Percentiles rank a stretch among this genome's conserved stretches.
These are phyloP conservation scores for Bertia moriformis DNA, from an alignment of 2,329 filamentous ascomycete species.

Conservation along the genomic window DNA sequence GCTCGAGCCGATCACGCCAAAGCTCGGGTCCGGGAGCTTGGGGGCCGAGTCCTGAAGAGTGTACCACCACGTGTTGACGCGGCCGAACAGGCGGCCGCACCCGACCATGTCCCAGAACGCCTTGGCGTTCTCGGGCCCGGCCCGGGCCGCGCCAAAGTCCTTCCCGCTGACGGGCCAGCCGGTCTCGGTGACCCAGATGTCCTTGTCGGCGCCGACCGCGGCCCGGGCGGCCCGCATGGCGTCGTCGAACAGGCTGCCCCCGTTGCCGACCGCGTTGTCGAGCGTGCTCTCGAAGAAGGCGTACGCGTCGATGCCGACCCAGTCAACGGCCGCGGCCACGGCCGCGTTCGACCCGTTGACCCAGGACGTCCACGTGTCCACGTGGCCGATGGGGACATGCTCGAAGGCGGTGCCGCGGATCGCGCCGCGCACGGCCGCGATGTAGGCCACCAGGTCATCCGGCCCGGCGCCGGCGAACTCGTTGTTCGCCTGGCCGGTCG, in stretches of 20 bases:
- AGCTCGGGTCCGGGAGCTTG: constrained; percentile 48
- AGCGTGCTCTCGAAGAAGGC: constrained; percentile 66
- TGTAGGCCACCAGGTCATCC: constrained; percentile 49
- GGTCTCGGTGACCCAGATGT: constrained; percentile 77
- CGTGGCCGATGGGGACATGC: constrained; percentile 57
- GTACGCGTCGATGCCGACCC: constrained; percentile 72
- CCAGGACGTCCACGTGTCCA: constrained; percentile 78
- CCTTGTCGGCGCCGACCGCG: constrained; percentile 44
- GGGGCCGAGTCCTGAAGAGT: constrained; percentile 54
- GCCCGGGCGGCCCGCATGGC: constrained; percentile 45
- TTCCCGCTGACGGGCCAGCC: constrained; percentile 69
- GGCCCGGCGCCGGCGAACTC: constrained; percentile 51
- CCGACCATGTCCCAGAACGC: constrained; percentile 69
- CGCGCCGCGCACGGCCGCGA: constrained; percentile 48
- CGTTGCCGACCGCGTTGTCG: constrained; percentile 50
- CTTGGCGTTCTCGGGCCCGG: constrained; percentile 55
- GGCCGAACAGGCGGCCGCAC: constrained; percentile 51
- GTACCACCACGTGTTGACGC: constrained; percentile 62
- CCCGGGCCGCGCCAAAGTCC: constrained; percentile 42
- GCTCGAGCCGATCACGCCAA: constrained; percentile 49
- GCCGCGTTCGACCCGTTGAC: constrained; percentile 58
- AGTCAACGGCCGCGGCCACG: constrained; percentile 60
- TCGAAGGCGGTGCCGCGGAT: constrained; percentile 48
- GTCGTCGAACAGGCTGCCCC: constrained; percentile 51
- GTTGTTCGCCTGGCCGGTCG: constrained; percentile 48